Conservation (phyloP, 306 rosid species). For the Senna siamea region DNA sequence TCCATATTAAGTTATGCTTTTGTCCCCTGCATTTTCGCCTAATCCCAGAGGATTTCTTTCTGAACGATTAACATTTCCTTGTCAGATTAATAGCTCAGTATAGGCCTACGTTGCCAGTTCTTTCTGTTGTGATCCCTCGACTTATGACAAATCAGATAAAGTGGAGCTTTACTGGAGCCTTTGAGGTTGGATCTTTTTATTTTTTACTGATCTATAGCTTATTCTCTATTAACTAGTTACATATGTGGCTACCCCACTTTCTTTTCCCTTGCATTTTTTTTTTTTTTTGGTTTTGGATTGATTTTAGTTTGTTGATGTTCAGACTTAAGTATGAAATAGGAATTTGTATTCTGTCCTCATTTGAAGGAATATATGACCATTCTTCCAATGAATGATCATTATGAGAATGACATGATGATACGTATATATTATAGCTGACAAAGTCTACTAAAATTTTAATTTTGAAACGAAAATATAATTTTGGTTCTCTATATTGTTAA, state of each 20-base stretch:
- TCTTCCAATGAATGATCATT: too few relatives aligned
- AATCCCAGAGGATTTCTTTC: conserved; percentile 10
- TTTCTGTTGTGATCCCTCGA: conserved; percentile 84
- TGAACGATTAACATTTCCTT: conserved; percentile 25
- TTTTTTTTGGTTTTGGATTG: neutral
- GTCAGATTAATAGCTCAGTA: conserved; percentile 90
- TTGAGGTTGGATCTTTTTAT: conserved; percentile 74
- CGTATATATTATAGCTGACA: neutral
- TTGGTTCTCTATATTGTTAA: conserved; percentile 14
- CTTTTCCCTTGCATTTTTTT: too few relatives aligned
- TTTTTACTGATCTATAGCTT: conserved; percentile 19
- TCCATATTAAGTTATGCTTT: neutral
- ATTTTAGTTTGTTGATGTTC: conserved; percentile 4
- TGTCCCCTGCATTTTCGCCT: conserved; percentile 10
- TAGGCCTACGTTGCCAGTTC: conserved; percentile 94
- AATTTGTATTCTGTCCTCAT: too few relatives aligned
- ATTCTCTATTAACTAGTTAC: conserved; percentile 23
- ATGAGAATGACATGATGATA: too few relatives aligned
- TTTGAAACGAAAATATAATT: neutral
- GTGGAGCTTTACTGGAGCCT: conserved; percentile 97
- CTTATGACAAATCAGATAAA: conserved; percentile 80
- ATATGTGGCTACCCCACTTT: neutral
- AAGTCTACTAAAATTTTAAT: too few relatives aligned
- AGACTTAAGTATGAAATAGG: neutral
- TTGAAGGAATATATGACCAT: too few relatives aligned